Evolutionary conservation across 1,284 basidiomycete genomes (phyloP), one percentile per base, ranked within the genome.

Genomic region (Apiotrichum akiyoshidainum): DNA sequence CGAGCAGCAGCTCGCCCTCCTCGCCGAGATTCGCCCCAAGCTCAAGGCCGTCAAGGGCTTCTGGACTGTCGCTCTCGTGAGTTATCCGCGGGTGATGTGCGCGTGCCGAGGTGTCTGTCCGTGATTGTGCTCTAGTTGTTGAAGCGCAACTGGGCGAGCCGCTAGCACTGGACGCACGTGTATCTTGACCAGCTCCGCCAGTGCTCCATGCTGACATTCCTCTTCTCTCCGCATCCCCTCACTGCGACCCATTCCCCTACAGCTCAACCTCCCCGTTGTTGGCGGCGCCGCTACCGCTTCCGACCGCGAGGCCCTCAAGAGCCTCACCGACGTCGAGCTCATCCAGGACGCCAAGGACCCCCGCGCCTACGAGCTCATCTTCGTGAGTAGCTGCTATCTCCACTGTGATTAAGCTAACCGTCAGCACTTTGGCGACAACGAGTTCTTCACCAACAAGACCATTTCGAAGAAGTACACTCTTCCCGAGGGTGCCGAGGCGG

Each of bases 361-460:
- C 19, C 65, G 77, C 45, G 69, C 70, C 11, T 77, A 63, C 56
- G 73, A 77, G 60, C 50, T 78, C 22, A 57, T 74, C 55, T 78
- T 78, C 57, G 77, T 78, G 49, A 63, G 75, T 71, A 31, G 26
- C 26, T 7, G 3, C 4, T 6, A 17, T 9, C 1, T 17, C 16
- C 19, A 12, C 6, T 16, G 7, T 11, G 2, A 7, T 5, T 17
- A 26, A 16, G 5, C 19, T 26, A 16, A 50, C 42, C 44, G n/a
- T 39, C 35, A 72, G 71, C 70, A 73, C 60, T 79, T 79, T 60
- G 64, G 60, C 41, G 73, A 77, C 63, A 79, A 79, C 71, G 75
- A 75, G 2, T 79, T 67, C 68, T 79, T 79, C 64, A 62, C 65
- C 58, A 73, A 79, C 68, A 62, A 62, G 46, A 67, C 68, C 6